Evolutionary conservation across 495 filamentous ascomycete genomes (phyloP).

Genomic region (Podospora pseudoanserina): DNA sequence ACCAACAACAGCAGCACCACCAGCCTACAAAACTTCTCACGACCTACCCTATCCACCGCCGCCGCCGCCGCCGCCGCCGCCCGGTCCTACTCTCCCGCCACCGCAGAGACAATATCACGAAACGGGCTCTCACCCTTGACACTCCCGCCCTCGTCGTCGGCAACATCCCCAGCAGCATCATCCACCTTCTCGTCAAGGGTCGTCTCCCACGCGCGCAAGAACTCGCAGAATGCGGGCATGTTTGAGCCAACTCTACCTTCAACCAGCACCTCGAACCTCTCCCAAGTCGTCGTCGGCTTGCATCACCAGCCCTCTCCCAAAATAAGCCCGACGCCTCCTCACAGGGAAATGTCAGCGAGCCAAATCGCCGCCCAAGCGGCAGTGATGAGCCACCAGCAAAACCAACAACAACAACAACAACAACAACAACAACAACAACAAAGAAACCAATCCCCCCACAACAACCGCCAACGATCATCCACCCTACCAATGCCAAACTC

Average conservation of each 20-base stretch:
- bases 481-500: slow-evolving; percentile 52
- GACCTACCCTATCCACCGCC: slow-evolving; percentile 40
- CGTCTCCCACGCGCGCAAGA: slow-evolving; percentile 47
- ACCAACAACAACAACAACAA: slow-evolving; percentile 26
- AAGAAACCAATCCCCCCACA: slow-evolving; percentile 33
- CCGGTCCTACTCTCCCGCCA: slow-evolving; percentile 29
- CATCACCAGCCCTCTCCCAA: slow-evolving; percentile 32
- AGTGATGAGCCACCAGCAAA: slow-evolving; percentile 52
- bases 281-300: slow-evolving; percentile 39
- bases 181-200: slow-evolving; percentile 28
- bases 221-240: slow-evolving; percentile 75
- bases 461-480: slow-evolving; percentile 67
- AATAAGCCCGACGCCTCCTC: slow-evolving; percentile 47
- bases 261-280: slow-evolving; percentile 52
- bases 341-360: slow-evolving; percentile 57
- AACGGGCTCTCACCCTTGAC: slow-evolving; percentile 42
- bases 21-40: slow-evolving; percentile 56
- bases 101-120: slow-evolving; percentile 25
- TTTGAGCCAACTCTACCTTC: slow-evolving; percentile 85
- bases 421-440: slow-evolving; percentile 32
- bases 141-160: slow-evolving; percentile 32
- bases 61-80: slow-evolving; percentile 37
- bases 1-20: slow-evolving; percentile 31
- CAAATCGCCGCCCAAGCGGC: slow-evolving; percentile 90
- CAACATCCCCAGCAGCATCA: slow-evolving; percentile 30